Base-by-base conservation (phyloP, 73 alveolate species). In the Uronychia binucleata region DNA sequence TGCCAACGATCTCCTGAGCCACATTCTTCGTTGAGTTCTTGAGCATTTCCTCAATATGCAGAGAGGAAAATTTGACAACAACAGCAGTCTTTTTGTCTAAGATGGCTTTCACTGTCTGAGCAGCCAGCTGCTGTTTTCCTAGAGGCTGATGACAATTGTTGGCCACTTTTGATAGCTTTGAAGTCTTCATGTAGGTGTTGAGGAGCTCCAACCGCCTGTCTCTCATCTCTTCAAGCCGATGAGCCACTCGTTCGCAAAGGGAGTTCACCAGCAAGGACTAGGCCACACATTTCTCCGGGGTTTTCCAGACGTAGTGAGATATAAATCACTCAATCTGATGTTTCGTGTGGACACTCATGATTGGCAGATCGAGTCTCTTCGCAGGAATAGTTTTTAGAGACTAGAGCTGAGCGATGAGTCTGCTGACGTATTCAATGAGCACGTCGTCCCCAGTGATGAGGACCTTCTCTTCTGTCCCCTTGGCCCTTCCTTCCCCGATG, bases 371-470 rank as follows among this genome's bases (percentile, higher is more conserved):
- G n/a, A 46, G 5, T 46, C 19, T 46, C 67, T 19, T 46, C 19
- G 19, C 67, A 11, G 67, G 67, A 19, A 46, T 46, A 19, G 67
- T 11, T 46, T 46, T 11, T 5, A 46, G 67, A 11, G 5, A 46
- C n/a, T 46, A 11, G 5, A 46, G 5, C 67, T 11, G 19, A 28
- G 34, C 75, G 75, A 86, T 46, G 33, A 88, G 81, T 27, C 94
- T 67, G 5, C 58, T 59, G 30, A 88, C 85, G 46, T 88, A 88
- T 34, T 88, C 94, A 26, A 88, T 88, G 26, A 88, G 58, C 1
- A 88, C 89, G 76, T 88, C 94, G 32, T 88, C 94, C 11, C 90
- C 94, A 26, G 94, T 88, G 11, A 88, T 86, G 32, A 81, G 33
- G 26, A 86, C 28, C 34, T 86, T 80, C 34, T 81, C 90, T 1